Evolutionary conservation across 2,329 filamentous ascomycete genomes (phyloP), one percentile per base, ranked within the genome.

Genomic region (Xylariaceae sp.): DNA sequence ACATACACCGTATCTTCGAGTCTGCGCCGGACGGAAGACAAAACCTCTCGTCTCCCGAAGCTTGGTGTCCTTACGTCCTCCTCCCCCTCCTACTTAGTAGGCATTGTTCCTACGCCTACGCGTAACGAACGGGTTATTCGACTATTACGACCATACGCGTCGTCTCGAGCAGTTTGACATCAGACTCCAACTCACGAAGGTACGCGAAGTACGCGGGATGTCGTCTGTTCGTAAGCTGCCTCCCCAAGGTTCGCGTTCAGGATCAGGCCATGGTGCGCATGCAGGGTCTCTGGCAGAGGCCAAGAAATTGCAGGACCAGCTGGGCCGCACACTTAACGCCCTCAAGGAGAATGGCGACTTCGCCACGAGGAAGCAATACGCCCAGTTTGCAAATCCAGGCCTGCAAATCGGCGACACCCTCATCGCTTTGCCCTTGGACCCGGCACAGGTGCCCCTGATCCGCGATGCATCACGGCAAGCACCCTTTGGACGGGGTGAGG

Each of bases 401-500:
- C 57, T 72, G 18, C 59, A 63, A 37, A 59, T 72, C 5, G 63
- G 52, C 5, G 63, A 62, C 15, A 49, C 55, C 2, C 42, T 64
- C n/a, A 67, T 73, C 45, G 62, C 68, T 3, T 61, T 73, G 4
- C 72, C 71, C 1, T 53, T 73, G 3, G 51, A 63, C 4, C 44
- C 61, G 7, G 62, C 60, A 4, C 69, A 73, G 53, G 71, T 69
- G 0, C 61, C 67, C 17, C 49, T 47, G 0, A 69, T 73, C 50
- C 69, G 65, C 42, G 55, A 54, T 15, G 60, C 53, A 23, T 70
- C 64, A 15, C 62, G 60, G 45, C 65, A 71, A 50, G 71, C 72
- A 3, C 73, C 75, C 0, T 77, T 74, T 60, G 73, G 74, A 9
- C 73, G 71, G 53, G 74, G 73, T 0, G 69, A 70, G 1, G 58